These are phyloP conservation scores for Pyrenophora teres DNA, from an alignment of 2,329 filamentous ascomycete species.

Conservation along the genomic window DNA sequence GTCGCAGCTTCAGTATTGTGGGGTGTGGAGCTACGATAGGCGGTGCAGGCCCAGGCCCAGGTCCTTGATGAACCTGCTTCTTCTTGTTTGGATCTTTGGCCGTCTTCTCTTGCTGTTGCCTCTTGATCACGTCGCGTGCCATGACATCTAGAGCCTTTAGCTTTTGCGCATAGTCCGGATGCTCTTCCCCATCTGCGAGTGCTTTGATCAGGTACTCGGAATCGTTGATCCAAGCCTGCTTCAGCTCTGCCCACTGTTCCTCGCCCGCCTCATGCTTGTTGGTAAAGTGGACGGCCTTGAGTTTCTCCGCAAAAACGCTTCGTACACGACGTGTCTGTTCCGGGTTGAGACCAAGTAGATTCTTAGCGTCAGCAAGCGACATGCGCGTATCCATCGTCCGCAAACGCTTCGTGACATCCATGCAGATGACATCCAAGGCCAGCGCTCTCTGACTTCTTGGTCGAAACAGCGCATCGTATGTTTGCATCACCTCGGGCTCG, in stretches of 20 bases:
- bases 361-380: constrained; percentile 76
- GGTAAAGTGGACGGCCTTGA: constrained; percentile 69
- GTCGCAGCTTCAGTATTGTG: constrained; percentile 34
- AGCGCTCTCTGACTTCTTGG: constrained; percentile 63
- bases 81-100: constrained; percentile 58
- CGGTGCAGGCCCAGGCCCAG: constrained; percentile 50
- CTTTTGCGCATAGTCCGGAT: constrained; percentile 61
- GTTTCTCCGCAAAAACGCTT: constrained; percentile 66
- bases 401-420: constrained; percentile 80
- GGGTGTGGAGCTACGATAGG: constrained; percentile 28
- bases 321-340: constrained; percentile 70
- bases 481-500: constrained; percentile 59
- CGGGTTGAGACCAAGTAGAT: constrained; percentile 69
- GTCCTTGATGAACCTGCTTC: constrained; percentile 47
- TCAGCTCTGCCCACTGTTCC: constrained; percentile 73
- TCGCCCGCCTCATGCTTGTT: constrained; percentile 74
- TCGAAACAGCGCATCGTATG: constrained; percentile 30
- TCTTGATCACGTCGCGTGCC: constrained; percentile 77
- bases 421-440: constrained; percentile 78
- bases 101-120: constrained; percentile 69
- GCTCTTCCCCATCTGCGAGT: constrained; percentile 57
- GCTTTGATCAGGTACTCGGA: constrained; percentile 61
- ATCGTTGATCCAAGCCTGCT: constrained; percentile 67
- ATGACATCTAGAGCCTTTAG: constrained; percentile 71
- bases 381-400: constrained; percentile 68